A percentile compares a stretch with the other conserved stretches of the same genome.
Evolutionary conservation across 148 eudicot genomes (phyloP).

Genomic region (Rhododendron mucronatum): DNA sequence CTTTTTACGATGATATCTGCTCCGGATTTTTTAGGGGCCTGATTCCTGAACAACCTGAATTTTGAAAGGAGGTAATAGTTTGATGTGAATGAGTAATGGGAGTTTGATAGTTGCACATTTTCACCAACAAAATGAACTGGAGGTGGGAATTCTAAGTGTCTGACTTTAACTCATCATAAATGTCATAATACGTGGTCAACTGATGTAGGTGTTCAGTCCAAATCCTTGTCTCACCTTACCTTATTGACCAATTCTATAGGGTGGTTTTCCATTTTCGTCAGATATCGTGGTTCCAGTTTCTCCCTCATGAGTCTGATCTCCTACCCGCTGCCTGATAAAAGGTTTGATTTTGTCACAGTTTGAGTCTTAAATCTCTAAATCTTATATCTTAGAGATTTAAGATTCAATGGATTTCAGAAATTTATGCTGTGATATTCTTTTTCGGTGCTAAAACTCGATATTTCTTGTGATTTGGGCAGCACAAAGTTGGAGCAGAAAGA

Average conservation of each 20-base stretch:
- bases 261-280: constrained; percentile 77
- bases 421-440: background rate
- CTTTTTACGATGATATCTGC: background rate
- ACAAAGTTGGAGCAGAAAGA: constrained; percentile 52
- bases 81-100: background rate
- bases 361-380: background rate
- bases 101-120: background rate
- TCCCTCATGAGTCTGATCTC: constrained; percentile 61
- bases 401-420: background rate
- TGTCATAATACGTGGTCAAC: background rate
- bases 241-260: constrained; percentile 39
- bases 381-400: background rate
- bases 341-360: constrained; percentile 35
- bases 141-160: background rate
- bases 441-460: constrained; percentile 9
- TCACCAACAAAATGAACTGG: background rate
- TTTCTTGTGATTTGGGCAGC: constrained; percentile 29
- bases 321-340: constrained; percentile 52
- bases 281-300: constrained; percentile 89
- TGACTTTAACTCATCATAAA: background rate
- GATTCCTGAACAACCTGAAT: background rate
- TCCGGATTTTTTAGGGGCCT: background rate
- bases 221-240: background rate
- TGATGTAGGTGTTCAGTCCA: background rate
- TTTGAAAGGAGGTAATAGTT: background rate